Conservation (phyloP, 305 asterid species). For the Galium porrigens region DNA sequence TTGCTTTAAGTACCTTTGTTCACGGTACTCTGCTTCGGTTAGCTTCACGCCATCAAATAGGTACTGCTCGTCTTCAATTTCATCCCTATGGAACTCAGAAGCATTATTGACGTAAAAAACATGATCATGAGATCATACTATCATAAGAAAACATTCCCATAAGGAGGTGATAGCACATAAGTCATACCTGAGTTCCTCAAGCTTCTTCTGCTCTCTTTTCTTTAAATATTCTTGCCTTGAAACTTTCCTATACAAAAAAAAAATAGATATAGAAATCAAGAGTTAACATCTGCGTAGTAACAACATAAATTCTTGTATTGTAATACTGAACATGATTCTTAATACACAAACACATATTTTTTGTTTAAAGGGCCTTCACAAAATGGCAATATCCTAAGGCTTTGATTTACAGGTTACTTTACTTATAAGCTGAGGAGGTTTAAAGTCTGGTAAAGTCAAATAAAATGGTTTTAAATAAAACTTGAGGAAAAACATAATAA, state of each 20-base stretch:
- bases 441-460: not conserved
- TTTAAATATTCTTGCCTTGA: conserved; percentile 77
- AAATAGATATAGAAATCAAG: not conserved
- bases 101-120: not conserved
- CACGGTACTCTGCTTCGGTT: conserved; percentile 54
- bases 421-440: not conserved
- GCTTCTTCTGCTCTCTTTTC: conserved; percentile 79
- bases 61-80: conserved; percentile 69
- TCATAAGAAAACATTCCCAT: not conserved
- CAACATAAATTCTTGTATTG: not conserved
- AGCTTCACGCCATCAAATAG: conserved; percentile 58
- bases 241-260: conserved; percentile 33
- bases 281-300: not conserved
- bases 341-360: not conserved
- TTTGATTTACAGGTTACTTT: not conserved
- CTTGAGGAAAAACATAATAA: not conserved
- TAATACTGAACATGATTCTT: not conserved
- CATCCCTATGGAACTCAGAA: conserved; percentile 33
- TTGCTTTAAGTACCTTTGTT: conserved; percentile 23
- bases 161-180: not conserved
- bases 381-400: not conserved
- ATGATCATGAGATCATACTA: not conserved
- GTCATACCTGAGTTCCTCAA: conserved; percentile 45
- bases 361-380: not conserved
- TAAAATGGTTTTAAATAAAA: not conserved